Conservation (phyloP, 805 yeast species). For the Wickerhamiella azymoides region DNA sequence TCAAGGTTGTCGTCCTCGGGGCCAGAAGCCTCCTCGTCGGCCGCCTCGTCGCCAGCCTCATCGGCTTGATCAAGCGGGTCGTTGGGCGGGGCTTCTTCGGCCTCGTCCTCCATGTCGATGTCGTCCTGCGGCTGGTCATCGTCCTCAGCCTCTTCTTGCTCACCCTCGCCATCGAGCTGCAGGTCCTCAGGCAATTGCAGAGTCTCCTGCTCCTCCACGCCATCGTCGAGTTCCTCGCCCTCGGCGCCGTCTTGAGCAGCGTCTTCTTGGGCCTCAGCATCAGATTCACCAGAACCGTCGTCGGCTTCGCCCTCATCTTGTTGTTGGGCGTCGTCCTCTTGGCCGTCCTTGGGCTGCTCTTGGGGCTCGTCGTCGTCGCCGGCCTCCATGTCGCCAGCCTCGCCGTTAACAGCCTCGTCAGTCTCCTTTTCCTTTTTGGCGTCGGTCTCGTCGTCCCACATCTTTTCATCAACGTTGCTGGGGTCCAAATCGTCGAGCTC, state of each 20-base stretch:
- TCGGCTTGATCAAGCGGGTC: constrained; percentile 17
- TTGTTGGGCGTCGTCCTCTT: constrained; percentile 26
- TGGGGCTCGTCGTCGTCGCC: constrained; percentile 16
- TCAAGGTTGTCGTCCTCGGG: constrained; percentile 19
- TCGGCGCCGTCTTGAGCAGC: constrained; percentile 46
- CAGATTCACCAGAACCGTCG: constrained; percentile 41
- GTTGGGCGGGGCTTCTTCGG: constrained; percentile 15
- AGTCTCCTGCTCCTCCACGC: constrained; percentile 73
- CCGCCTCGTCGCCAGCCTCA: constrained; percentile 17
- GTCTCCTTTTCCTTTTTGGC: constrained; percentile 66
- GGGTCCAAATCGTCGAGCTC: constrained; percentile 85
- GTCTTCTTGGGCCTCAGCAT: constrained; percentile 66
- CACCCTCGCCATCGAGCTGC: constrained; percentile 71
- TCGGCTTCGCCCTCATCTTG: constrained; percentile 33
- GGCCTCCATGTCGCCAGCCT: constrained; percentile 28
- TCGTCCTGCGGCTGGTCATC: constrained; percentile 26
- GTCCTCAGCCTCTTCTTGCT: constrained; percentile 29
- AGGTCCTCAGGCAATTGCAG: constrained; percentile 87
- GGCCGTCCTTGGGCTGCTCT: constrained; percentile 25
- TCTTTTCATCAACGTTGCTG: constrained; percentile 87
- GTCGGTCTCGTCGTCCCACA: constrained; percentile 91
- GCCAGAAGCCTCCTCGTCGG: constrained; percentile 18
- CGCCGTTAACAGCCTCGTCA: constrained; percentile 46
- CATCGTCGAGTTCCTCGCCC: constrained; percentile 49
- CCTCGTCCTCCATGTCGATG: constrained; percentile 15